Evolutionary conservation across 1,284 basidiomycete species (phyloP), one percentile per base, ranked within the genome.

Genomic region (Apiotrichum gracile): DNA sequence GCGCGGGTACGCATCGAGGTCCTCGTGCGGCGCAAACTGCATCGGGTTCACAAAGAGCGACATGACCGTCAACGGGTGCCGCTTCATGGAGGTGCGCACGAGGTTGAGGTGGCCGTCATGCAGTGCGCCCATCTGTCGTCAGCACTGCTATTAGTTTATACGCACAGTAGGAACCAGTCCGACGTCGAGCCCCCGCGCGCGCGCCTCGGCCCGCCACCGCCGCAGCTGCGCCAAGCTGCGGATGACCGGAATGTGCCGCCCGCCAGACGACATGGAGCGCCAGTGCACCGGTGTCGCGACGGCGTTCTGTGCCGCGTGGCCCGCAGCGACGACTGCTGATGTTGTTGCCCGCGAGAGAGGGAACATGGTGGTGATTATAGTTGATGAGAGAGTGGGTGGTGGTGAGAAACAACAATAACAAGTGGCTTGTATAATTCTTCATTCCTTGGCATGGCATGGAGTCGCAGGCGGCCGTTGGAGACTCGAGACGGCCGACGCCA

Each of bases 41-140:
- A 93, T 88, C 0, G 96, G 96, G 70, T 98, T 97, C 54, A 97
- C 92, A 73, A 97, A 98, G 62, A 98, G 90, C 14, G 93, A 97
- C 56, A 97, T 79, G 58, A 97, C 85, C 0, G 94, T 97, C 41
- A 86, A 74, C 57, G 93, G 87, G 67, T 93, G 91, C 53, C 86
- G 82, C 0, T 76, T 70, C 6, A 97, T 78, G 0, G 89, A 92
- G 49, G 80, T 69, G 34, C 77, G 72, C 25, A 83, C 81, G 77
- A 98, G 84, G 54, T 86, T 83, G 37, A 97, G 78, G 73, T 97
- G 94, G 0, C 96, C 94, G 25, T 88, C 84, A 69, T 98, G 94
- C 46, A 98, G 76, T 1, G 93, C 93, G 25, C 94, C 94, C 96
- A 98, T 98, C 37, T 73, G 53, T 7, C 10, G 19, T 17, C 22